Percentiles rank a stretch among this genome's conserved stretches.
phyloP scores from a whole-genome alignment of 148 eudicot genomes.

The Diospyros kaki region DNA sequence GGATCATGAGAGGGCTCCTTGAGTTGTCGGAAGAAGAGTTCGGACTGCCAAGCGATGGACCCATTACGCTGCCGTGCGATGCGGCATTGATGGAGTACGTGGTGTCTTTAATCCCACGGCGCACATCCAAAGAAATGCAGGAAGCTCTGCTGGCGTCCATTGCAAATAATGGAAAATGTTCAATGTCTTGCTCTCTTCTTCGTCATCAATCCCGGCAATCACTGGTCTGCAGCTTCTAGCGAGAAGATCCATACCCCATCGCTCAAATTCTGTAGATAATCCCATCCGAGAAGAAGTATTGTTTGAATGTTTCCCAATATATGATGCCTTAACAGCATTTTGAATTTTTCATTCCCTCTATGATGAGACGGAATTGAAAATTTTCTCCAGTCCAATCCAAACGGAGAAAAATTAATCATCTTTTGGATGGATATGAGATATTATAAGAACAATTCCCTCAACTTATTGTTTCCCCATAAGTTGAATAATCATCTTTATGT shows the following conservation, averaged over 20 bases:
- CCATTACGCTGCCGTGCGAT: constrained; percentile 27
- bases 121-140: constrained; percentile 16
- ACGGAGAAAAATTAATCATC: too few relatives aligned
- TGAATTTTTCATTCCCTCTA: too few relatives aligned
- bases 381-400: too few relatives aligned
- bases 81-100: constrained; percentile 20
- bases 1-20: constrained; percentile 23
- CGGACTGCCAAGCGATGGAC: constrained; percentile 24
- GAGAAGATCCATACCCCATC: neutral
- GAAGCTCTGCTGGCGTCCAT: constrained; percentile 22
- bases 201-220: neutral
- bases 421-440: too few relatives aligned
- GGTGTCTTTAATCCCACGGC: constrained; percentile 19
- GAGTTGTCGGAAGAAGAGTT: constrained; percentile 31
- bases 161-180: constrained; percentile 1
- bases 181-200: neutral
- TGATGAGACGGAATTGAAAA: too few relatives aligned
- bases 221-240: constrained; percentile 6
- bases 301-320: too few relatives aligned
- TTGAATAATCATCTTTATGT: too few relatives aligned
- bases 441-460: too few relatives aligned
- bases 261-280: neutral
- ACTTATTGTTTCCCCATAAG: too few relatives aligned
- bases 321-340: too few relatives aligned
- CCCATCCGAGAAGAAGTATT: too few relatives aligned